Evolutionary conservation across 306 rosid genomes (phyloP), one percentile per base, ranked within the genome.

Genomic region (Abrus pulchellus): DNA sequence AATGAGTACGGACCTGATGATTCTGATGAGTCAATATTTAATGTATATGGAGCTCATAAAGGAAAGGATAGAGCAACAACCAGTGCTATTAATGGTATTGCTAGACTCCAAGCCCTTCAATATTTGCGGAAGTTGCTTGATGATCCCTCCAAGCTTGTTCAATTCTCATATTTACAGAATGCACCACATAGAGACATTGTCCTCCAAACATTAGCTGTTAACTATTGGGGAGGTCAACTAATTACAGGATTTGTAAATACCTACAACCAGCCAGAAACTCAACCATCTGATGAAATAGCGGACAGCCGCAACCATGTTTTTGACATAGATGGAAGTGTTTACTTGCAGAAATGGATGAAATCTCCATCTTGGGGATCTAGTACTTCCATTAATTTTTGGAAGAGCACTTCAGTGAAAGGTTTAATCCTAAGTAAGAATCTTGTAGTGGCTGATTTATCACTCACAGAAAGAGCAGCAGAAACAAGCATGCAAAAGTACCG

Each of bases 281-380:
- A 80, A 48, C 55, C 87, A 29, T 78, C 91, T 49, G 83, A 77
- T 60, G 97, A 88, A 73, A 76, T 77, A 54, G 78, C 81, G 48
- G 92, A 93, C 68, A 72, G 82, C 63, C 63, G 82, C 63, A 88
- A 81, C 76, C 96, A 91, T 75, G 92, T 83, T 64, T 93, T 89
- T 80, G 97, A 93, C 88, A 76, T 90, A 33, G 99, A 95, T 79
- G 99, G 99, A 77, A 95, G 99, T 80, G 89, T 95, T 54, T 93
- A 90, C 86, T 89, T 95, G 80, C 92, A 83, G 73, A 89, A 89
- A 75, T 95, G 99, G 99, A 95, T 87, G 90, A 87, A 84, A 84
- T 91, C 99, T 66, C 91, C 89, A 66, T 93, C 91, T 79, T 95
- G 99, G 98, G 79, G 75, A 48, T 90, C 97, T 45, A 88, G 84